Evolutionary conservation across 2,329 filamentous ascomycete species (phyloP), one percentile per base, ranked within the genome.

Genomic region (Ophiosphaerella herpotricha): DNA sequence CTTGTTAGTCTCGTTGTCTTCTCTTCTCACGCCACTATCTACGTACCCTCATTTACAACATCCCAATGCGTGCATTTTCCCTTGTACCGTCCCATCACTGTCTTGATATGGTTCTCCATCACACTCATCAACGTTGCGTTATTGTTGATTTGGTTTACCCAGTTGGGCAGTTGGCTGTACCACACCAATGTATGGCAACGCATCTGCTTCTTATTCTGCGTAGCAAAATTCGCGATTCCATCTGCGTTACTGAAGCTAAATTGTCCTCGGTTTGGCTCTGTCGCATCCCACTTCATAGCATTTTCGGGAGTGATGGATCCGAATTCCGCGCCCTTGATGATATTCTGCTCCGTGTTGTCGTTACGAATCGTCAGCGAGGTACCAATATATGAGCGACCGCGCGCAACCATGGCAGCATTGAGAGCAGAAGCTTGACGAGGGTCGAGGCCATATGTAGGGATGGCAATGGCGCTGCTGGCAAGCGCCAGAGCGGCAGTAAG

Each of bases 111-210:
- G 53, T 72, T 72, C 45, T 67, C 53, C 64, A 75, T 72, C 18
- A 75, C 68, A 23, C 60, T 54, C 42, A 72, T 73, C 32, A 75
- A 49, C 0, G 70, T 73, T 0, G 64, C 63, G 35, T 75, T 73
- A 53, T 71, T 64, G 43, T 61, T 63, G 43, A 71, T 71, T 16
- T 60, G 50, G 33, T 53, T 64, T 0, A 75, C 70, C 72, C 71
- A 75, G 36, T 45, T 47, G 1, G 74, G 72, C 38, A 75, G 54
- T 41, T 74, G 71, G 38, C 55, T 63, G 56, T 74, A 63, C 74
- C 74, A 76, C 11, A 75, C 69, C 9, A 75, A 54, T n/a, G 61
- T 74, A 56, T 75, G 72, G 63, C 74, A 75, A 34, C 72, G 60
- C 46, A 73, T 60, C 43, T 69, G 49, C 51, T 71, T 66, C n/a